Evolutionary conservation across 2,329 filamentous ascomycete species (phyloP), one percentile per base, ranked within the genome.

Genomic region (Fusarium beomiforme): DNA sequence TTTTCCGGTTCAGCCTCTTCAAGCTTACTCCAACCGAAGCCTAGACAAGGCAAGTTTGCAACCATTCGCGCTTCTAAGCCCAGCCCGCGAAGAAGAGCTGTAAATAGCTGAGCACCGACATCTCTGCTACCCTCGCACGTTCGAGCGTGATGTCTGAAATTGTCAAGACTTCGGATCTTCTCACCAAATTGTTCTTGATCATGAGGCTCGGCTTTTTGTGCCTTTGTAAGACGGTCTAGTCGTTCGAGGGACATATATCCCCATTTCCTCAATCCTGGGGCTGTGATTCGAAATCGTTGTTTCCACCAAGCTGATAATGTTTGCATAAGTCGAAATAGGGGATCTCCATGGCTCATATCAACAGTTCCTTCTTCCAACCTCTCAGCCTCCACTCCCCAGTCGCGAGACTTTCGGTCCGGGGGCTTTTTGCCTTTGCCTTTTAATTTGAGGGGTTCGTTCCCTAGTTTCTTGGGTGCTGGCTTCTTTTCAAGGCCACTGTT

Each of bases 81-180:
- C 14, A 98, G 78, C 1, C 91, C 94, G 70, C 96, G 87, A 24
- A 98, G 79, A 11, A 99, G 82, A 6, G 94, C 93, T 0, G 94
- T 97, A 71, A 98, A 98, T 0, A 99, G 85, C 77, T 98, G 95
- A 0, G 93, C 91, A 0, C 94, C 95, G 6, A 96, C 86, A 79
- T 98, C 96, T 69, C 95, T 88, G 66, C 94, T 98, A 2, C 96
- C 96, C 65, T 90, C 85, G 75, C 93, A 93, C 34, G 84, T 83
- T 69, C 88, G 88, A 3, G 95, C 95, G 51, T 86, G 84, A 24
- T 86, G 82, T 37, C 91, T 89, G 67, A 98, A 95, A 8, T 90
- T 89, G 2, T 90, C 84, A 1, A 95, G 75, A 56, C 84, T 84
- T n/a, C 83, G 81, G 4, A 98, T 88, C 16, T 88, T 87, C 81